Evolutionary conservation across 495 filamentous ascomycete species (phyloP).

Genomic region (Achaetomiella virescens): DNA sequence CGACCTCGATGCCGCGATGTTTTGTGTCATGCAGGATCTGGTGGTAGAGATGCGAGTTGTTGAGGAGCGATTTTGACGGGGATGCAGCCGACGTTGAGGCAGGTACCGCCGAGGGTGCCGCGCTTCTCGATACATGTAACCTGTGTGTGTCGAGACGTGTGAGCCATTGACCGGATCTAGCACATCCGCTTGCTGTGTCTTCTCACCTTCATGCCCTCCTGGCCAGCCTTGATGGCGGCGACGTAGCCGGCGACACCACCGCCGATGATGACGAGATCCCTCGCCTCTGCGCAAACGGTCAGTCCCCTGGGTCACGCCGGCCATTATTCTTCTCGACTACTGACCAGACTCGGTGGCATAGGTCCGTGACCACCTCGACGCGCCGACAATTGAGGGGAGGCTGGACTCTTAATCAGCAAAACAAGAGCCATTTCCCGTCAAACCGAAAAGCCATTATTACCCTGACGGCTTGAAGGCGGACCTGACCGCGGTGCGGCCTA

Average conservation of each 20-base stretch:
- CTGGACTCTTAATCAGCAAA: slow-evolving; percentile 35
- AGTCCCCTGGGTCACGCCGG: slow-evolving; percentile 12
- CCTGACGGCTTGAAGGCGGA: slow-evolving; percentile 53
- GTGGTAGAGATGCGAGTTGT: slow-evolving; percentile 99
- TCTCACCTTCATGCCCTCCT: slow-evolving; percentile 88
- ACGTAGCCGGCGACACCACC: slow-evolving; percentile 98
- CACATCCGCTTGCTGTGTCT: slow-evolving; percentile 9
- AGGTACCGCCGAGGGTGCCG: slow-evolving; percentile 89
- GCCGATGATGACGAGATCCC: slow-evolving; percentile 90
- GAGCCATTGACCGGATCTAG: slow-evolving; percentile 3
- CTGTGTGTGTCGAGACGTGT: slow-evolving; percentile 39
- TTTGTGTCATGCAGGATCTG: slow-evolving; percentile 95
- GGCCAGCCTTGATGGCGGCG: slow-evolving; percentile 96
- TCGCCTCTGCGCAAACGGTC: slow-evolving; percentile 57
- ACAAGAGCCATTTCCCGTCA: slow-evolving; percentile 21
- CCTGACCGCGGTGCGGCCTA: slow-evolving; percentile 61
- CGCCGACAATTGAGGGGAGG: slow-evolving; percentile 53
- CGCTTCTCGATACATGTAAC: slow-evolving; percentile 98
- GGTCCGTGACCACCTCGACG: slow-evolving; percentile 56
- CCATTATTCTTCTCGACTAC: slow-evolving; percentile 21
- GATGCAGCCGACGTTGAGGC: slow-evolving; percentile 98
- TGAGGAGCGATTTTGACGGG: slow-evolving; percentile 98
- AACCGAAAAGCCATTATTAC: slow-evolving; percentile 31
- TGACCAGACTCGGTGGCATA: slow-evolving; percentile 79
- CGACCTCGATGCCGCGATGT: slow-evolving; percentile 88